Evolutionary conservation across 345 rosid species (phyloP), one percentile per base, ranked within the genome.

Genomic region (Diplotaxis tenuifolia): DNA sequence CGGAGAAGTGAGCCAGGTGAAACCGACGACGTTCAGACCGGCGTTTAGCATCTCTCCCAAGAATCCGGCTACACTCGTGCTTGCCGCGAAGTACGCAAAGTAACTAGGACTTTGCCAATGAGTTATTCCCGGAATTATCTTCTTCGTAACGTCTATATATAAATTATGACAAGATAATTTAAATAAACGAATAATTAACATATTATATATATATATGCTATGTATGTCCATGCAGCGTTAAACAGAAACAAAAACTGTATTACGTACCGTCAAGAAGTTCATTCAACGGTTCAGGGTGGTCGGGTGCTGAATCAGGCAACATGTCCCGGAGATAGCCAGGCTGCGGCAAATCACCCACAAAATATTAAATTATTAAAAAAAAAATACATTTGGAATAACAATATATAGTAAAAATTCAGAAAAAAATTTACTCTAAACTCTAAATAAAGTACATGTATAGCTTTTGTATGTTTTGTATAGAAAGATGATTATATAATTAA

Each of bases 51-150:
- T 74, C 66, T 74, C 77, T 31, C 77, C 77, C 67, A 74, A 74
- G 50, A 74, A 65, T 45, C 72, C 77, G 2, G 71, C 72, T 59
- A 74, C 77, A 31, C 77, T 74, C 23, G 71, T 66, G 34, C 77
- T 74, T 42, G 77, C 29, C 2, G 77, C 59, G 31, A 27, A 74
- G 50, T 74, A 74, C 1, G 71, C 77, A 57, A 74, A 74, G 54
- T 74, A 74, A 57, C 66, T 66, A 8, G 77, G 77, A 19, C 71
- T 74, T 66, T 66, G 72, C 77, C 77, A 74, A 45, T 74, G 77
- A 53, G 77, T 74, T 66, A 74, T 27, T 14, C 77, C 71, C 25
- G 77, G 77, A 6, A 73, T 57, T 45, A 73, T 73, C 77, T 73
- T 73, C 47, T 45, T 65, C 5, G 65, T n/a, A 10, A 73, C 71